Percentiles rank a stretch among this genome's conserved stretches.
These are phyloP conservation scores for Neotropicomus parvogracilis DNA, from an alignment of 1,284 basidiomycete species.

Conservation along the genomic window DNA sequence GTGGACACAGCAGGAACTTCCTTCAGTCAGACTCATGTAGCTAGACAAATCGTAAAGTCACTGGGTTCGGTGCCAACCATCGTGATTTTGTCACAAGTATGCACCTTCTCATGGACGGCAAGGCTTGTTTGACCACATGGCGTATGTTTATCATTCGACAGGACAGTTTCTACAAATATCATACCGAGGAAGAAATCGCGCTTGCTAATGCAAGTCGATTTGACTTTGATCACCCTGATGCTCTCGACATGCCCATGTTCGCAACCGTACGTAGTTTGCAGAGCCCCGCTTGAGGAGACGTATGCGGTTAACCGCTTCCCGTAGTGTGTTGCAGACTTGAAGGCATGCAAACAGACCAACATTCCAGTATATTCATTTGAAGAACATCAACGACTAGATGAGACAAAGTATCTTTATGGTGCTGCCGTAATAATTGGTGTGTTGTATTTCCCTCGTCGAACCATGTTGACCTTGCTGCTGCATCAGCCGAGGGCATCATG, in stretches of 20 bases:
- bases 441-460: constrained; percentile 8
- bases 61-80: constrained; percentile 85
- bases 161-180: constrained; percentile 92
- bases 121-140: neutral
- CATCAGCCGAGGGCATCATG: constrained; percentile 86
- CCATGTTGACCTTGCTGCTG: constrained; percentile 1
- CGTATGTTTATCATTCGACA: constrained; percentile 33
- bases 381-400: constrained; percentile 82
- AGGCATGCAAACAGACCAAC: constrained; percentile 75
- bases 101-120: constrained; percentile 4
- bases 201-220: constrained; percentile 82
- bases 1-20: constrained; percentile 11
- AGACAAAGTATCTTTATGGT: constrained; percentile 92
- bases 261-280: constrained; percentile 53
- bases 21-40: constrained; percentile 77
- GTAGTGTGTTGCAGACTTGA: constrained; percentile 82
- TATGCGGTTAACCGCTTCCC: constrained; percentile 2
- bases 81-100: constrained; percentile 81
- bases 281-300: neutral
- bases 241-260: constrained; percentile 89
- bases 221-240: constrained; percentile 93
- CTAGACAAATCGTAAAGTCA: constrained; percentile 77
- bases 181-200: constrained; percentile 73
- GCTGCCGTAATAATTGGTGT: constrained; percentile 90
- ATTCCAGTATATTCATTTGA: constrained; percentile 95